Conservation (phyloP, 1,284 basidiomycete genomes). For the Lentinula novae-zelandiae region DNA sequence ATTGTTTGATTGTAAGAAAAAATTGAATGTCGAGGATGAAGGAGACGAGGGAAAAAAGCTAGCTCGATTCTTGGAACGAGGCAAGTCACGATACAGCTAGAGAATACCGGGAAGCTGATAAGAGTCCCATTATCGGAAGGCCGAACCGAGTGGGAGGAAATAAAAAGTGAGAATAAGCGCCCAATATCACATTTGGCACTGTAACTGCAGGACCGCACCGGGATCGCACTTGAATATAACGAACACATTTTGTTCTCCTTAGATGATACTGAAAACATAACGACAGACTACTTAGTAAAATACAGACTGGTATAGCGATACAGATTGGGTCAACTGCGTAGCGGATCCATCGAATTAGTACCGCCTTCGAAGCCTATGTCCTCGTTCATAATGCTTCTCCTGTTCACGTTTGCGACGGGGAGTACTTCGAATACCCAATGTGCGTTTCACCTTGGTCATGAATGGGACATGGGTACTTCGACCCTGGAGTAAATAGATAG, state of each 20-base stretch:
- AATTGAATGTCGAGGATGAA: background rate
- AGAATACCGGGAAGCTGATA: background rate
- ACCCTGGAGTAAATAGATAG: constrained; percentile 24
- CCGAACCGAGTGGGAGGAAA: background rate
- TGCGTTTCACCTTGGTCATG: constrained; percentile 48
- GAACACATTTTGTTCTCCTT: too few relatives aligned
- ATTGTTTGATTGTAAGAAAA: too few relatives aligned
- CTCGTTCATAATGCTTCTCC: background rate
- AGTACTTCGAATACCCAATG: constrained; percentile 45
- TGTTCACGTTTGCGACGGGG: constrained; percentile 25
- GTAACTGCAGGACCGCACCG: too few relatives aligned
- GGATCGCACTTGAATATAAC: too few relatives aligned
- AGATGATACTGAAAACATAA: too few relatives aligned
- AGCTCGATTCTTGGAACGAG: background rate
- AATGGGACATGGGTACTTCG: constrained; percentile 43
- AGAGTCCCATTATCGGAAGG: background rate
- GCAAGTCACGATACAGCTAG: background rate
- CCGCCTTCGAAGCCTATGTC: background rate
- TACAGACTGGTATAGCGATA: too few relatives aligned
- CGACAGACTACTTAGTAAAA: too few relatives aligned
- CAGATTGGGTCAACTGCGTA: constrained; percentile 4
- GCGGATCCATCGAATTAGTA: background rate
- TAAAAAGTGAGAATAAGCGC: too few relatives aligned
- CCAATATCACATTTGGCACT: too few relatives aligned
- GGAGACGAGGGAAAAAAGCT: background rate